phyloP scores from a whole-genome alignment of 1,284 basidiomycete species.

The Ustilago cynodontis region DNA sequence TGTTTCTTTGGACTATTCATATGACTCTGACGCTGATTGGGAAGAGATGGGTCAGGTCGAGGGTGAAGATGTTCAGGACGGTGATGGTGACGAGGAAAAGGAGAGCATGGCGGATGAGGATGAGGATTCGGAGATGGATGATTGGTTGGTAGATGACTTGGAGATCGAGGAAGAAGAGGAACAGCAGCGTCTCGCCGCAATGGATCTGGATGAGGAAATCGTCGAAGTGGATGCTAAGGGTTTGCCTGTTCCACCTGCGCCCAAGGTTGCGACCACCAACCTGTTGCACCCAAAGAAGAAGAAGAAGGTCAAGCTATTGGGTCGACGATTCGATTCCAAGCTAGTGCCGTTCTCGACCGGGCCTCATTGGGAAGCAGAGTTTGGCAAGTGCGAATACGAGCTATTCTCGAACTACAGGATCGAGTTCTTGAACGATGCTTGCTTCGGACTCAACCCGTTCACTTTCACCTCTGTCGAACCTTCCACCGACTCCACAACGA shows the following conservation, averaged over 20 bases:
- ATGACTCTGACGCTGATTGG: slow-evolving; percentile 69
- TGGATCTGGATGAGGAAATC: slow-evolving; percentile 43
- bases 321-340: slow-evolving; percentile 63
- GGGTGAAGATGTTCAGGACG: slow-evolving; percentile 63
- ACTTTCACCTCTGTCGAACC: slow-evolving; percentile 47
- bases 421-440: slow-evolving; percentile 63
- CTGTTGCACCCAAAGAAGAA: slow-evolving; percentile 62
- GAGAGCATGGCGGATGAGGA: slow-evolving; percentile 50
- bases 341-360: slow-evolving; percentile 65
- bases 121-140: slow-evolving; percentile 68
- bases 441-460: slow-evolving; percentile 65
- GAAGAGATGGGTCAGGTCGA: slow-evolving; percentile 64
- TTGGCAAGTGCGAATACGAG: slow-evolving; percentile 55
- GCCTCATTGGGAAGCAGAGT: slow-evolving; percentile 63
- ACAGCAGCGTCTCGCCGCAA: slow-evolving; percentile 17
- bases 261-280: slow-evolving; percentile 15
- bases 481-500: slow-evolving; percentile 4
- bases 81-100: slow-evolving; percentile 55
- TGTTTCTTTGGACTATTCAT: slow-evolving; percentile 65
- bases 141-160: slow-evolving; percentile 68
- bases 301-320: slow-evolving; percentile 65
- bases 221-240: slow-evolving; percentile 53
- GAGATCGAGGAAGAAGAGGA: slow-evolving; percentile 64
- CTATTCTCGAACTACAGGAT: slow-evolving; percentile 61
- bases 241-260: slow-evolving; percentile 17